Base-by-base conservation (phyloP, 768 basidiomycete species). In the Auricularia sp. region DNA sequence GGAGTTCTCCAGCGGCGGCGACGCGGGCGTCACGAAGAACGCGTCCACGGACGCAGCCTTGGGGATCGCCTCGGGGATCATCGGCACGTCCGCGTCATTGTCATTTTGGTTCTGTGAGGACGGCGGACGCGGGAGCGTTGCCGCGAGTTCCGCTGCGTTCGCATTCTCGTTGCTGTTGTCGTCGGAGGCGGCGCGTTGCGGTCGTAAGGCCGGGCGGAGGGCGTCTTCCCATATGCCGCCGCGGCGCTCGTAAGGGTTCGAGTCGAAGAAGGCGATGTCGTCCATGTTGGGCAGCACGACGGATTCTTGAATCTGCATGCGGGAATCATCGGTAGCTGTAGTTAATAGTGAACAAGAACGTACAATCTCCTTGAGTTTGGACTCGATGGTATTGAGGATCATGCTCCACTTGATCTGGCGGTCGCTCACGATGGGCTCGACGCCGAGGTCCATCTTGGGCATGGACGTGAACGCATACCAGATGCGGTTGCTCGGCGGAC, bases 201-300 rank as follows among this genome's bases (percentile, higher is more conserved):
- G 5, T 54, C n/a, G 65, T n/a, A 44, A 56, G 18, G 39, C 45
- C 34, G 24, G 61, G 18, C 78, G 76, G n/a, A 72, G 70, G 0
- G 94, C 88, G 68, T 94, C 91, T 7, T 84, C 80, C 83, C 89
- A 98, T 68, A 99, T 90, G 6, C 95, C 96, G 56, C 95, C 96
- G 44, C 96, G 86, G 65, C 83, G 86, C 62, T 72, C 69, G 70
- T 83, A 87, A 2, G 72, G 70, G 3, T 71, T 71, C 42, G 89
- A 95, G 73, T 97, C 90, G 73, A 96, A 98, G 81, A 94, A 98
- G 13, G 94, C 82, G 66, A 98, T 90, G 71, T 99, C 97, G 74
- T 99, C 97, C 94, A 98, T 97, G 76, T 97, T 92, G 4, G 97
- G 97, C 73, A 95, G 77, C 21, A 99, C 97, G 21, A 98, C 84